Conservation (phyloP, 768 basidiomycete species). For the Heimioporus sp. region DNA sequence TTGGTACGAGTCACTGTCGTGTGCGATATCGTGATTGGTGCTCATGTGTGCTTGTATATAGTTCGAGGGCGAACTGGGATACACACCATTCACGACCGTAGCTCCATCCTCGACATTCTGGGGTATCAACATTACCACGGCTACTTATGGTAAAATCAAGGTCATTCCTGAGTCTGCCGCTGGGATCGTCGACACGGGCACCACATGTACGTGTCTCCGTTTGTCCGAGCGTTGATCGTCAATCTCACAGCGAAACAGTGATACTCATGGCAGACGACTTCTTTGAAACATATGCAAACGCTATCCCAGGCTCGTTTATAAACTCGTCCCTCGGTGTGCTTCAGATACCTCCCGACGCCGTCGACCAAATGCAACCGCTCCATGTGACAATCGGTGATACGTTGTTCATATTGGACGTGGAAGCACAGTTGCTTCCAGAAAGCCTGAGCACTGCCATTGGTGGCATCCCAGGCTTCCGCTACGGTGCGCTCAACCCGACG, state of each 20-base stretch:
- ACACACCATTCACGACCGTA: background rate
- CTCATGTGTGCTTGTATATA: background rate
- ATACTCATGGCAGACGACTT: constrained; percentile 8
- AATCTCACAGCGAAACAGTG: background rate
- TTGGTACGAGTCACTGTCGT: background rate
- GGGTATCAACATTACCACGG: background rate
- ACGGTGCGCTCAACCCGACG: background rate
- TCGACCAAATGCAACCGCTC: constrained; percentile 7
- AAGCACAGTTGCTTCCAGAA: background rate
- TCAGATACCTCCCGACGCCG: constrained; percentile 11
- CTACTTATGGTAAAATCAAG: background rate
- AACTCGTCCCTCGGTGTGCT: constrained; percentile 1
- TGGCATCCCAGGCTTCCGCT: background rate
- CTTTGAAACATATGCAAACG: constrained; percentile 7
- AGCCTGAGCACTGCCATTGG: background rate
- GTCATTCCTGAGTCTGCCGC: background rate
- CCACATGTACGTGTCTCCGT: background rate
- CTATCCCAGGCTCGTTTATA: constrained; percentile 10
- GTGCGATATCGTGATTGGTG: background rate
- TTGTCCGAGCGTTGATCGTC: background rate
- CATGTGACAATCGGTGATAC: background rate
- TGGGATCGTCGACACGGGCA: background rate
- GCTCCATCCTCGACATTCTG: background rate
- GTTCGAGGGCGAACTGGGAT: background rate
- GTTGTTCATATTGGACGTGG: background rate